Evolutionary conservation across 495 filamentous ascomycete genomes (phyloP), one percentile per base, ranked within the genome.

Genomic region (Neurospora discreta): DNA sequence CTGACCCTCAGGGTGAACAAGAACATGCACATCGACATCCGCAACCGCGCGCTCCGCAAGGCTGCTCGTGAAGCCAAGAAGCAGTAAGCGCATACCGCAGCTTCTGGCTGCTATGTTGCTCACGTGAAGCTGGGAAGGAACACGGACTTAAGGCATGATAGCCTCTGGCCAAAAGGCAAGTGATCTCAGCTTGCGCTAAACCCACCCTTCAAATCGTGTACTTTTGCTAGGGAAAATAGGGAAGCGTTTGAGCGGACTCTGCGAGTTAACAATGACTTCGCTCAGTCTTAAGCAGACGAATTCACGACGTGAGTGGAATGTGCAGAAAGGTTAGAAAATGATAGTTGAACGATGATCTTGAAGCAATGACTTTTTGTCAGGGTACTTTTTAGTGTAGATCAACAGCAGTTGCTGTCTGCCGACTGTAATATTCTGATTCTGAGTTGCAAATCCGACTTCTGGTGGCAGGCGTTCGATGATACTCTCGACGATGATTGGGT

Each of bases 21-120:
- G 81, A 86, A 84, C 65, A 92, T 97, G 90, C 94, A 99, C 81
- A 86, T 91, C 81, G 86, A 86, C 71, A 97, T 99, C 73, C 88
- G 96, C 77, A 91, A 88, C 81, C 88, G 95, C 73, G 96, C 95
- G 70, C 81, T 98, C 82, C 91, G 87, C 81, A 98, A 98, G 89
- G 90, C 89, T 58, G 93, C 92, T 78, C 89, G 94, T 73, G 92
- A 97, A 39, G 87, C 85, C 15, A 92, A 91, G 86, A 91, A 90
- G 81, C 74, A 80, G 67, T 83, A 74, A 75, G 44, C 8, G 52
- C 5, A 30, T 30, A 16, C 33, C 13, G 23, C 70, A 40, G 71
- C 68, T 33, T 30, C 26, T 33, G 16, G 44, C 44, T 13, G 6
- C 20, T 11, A 52, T 13, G 44, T 13, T 5, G 44, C 44, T 52